Percentiles rank a stretch among this genome's conserved stretches.
phyloP scores from a whole-genome alignment of 371 early-diverging fungal species.

The Lichtheimia ornata region DNA sequence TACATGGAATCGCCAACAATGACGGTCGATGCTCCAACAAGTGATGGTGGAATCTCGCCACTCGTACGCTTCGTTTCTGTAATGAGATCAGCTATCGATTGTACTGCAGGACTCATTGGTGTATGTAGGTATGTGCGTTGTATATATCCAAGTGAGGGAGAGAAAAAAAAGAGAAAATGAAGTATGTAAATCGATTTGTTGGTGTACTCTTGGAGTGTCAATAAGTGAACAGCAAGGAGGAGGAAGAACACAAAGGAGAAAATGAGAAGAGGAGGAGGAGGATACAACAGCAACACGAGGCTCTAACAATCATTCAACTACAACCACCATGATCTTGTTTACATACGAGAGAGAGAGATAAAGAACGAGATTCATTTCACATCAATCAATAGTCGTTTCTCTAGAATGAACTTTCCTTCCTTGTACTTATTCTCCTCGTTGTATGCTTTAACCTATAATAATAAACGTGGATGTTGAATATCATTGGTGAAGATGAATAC shows the following conservation, averaged over 20 bases:
- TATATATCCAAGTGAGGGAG: not conserved
- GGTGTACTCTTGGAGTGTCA: too few relatives aligned
- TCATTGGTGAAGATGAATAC: not conserved
- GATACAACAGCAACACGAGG: too few relatives aligned
- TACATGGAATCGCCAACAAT: slow-evolving; percentile 60
- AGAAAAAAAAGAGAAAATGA: not conserved
- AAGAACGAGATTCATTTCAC: slow-evolving; percentile 10
- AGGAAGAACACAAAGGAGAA: too few relatives aligned
- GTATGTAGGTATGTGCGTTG: not conserved
- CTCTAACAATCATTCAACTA: too few relatives aligned
- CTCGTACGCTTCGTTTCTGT: slow-evolving; percentile 68
- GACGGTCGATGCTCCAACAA: slow-evolving; percentile 70
- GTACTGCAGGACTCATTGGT: slow-evolving; percentile 46
- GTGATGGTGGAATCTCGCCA: slow-evolving; percentile 65
- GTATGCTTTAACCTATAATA: slow-evolving; percentile 55
- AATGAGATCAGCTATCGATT: slow-evolving; percentile 75
- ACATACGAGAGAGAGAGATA: too few relatives aligned
- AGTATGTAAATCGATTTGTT: too few relatives aligned
- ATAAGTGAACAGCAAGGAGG: too few relatives aligned
- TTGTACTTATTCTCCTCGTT: slow-evolving; percentile 70
- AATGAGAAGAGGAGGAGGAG: too few relatives aligned
- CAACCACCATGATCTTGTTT: too few relatives aligned
- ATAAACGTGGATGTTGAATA: not conserved
- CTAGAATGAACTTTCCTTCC: slow-evolving; percentile 73
- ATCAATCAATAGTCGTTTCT: slow-evolving; percentile 36